Evolutionary conservation across 495 filamentous ascomycete genomes (phyloP).

Genomic region (Cryomyces antarcticus): DNA sequence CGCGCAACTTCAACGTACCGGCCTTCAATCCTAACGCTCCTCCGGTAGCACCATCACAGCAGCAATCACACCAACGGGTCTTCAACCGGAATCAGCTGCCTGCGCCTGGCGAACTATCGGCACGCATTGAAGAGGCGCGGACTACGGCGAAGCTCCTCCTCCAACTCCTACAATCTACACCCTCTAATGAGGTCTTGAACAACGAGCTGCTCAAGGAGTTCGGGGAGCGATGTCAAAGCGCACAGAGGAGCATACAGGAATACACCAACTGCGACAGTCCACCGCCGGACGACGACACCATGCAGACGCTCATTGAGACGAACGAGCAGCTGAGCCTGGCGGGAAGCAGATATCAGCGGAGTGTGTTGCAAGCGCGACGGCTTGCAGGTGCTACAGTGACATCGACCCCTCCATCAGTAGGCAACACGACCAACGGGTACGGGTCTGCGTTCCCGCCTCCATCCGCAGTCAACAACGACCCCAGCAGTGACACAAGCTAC

Average conservation of each 20-base stretch:
- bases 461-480: no score
- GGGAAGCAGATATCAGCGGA: slow-evolving; percentile 59
- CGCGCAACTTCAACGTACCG: neutral
- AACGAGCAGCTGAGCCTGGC: slow-evolving; percentile 72
- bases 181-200: slow-evolving; percentile 46
- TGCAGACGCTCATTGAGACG: slow-evolving; percentile 82
- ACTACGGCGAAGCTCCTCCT: slow-evolving; percentile 78
- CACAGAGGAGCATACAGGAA: slow-evolving; percentile 53
- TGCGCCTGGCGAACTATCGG: slow-evolving; percentile 55
- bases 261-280: slow-evolving; percentile 70
- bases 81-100: slow-evolving; percentile 33
- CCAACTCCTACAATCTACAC: slow-evolving; percentile 72
- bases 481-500: no score
- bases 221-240: slow-evolving; percentile 61
- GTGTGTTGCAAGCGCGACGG: slow-evolving; percentile 47
- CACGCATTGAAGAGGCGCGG: slow-evolving; percentile 70
- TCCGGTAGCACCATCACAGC: slow-evolving; percentile 2
- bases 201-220: slow-evolving; percentile 91
- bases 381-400: slow-evolving; percentile 3
- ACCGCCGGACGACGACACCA: slow-evolving; percentile 72
- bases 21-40: slow-evolving; percentile 1
- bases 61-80: neutral
- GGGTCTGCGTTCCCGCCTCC: neutral
- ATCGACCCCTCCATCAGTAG: neutral
- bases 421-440: no score